phyloP scores from a whole-genome alignment of 306 rosid species.

The Lathyrus tuberosus region DNA sequence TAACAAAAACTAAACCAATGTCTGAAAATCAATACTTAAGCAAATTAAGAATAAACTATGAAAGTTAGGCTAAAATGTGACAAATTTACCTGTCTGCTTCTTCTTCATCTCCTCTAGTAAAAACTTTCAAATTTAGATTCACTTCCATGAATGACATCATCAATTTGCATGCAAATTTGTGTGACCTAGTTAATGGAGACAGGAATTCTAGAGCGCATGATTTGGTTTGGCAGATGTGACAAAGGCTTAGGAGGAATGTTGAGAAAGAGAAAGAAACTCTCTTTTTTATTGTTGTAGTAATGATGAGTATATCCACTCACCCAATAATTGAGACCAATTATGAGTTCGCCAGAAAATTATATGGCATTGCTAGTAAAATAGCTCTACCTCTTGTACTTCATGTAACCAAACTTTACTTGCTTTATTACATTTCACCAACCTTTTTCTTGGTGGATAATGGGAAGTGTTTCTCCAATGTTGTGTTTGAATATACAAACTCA shows the following conservation, averaged over 20 bases:
- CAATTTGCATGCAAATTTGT: constrained; percentile 65
- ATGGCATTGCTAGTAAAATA: constrained; percentile 41
- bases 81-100: background rate
- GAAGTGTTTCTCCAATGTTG: background rate
- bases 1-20: no score
- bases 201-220: constrained; percentile 72
- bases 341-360: constrained; percentile 38
- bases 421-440: background rate
- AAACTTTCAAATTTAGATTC: constrained; percentile 16
- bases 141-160: constrained; percentile 36
- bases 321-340: constrained; percentile 44
- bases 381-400: background rate
- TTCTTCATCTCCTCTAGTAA: background rate
- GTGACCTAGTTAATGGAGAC: constrained; percentile 72
- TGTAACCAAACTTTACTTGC: background rate
- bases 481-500: background rate
- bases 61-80: no score
- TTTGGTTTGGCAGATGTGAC: constrained; percentile 52
- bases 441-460: background rate
- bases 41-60: no score
- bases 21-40: no score
- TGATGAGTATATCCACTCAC: constrained; percentile 63
- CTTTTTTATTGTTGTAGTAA: constrained; percentile 50
- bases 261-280: constrained; percentile 41
- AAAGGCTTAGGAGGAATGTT: constrained; percentile 37